A percentile compares a stretch with the other conserved stretches of the same genome.
Conservation (phyloP, 2,329 filamentous ascomycete species). For the Aureobasidium leucospermi region DNA sequence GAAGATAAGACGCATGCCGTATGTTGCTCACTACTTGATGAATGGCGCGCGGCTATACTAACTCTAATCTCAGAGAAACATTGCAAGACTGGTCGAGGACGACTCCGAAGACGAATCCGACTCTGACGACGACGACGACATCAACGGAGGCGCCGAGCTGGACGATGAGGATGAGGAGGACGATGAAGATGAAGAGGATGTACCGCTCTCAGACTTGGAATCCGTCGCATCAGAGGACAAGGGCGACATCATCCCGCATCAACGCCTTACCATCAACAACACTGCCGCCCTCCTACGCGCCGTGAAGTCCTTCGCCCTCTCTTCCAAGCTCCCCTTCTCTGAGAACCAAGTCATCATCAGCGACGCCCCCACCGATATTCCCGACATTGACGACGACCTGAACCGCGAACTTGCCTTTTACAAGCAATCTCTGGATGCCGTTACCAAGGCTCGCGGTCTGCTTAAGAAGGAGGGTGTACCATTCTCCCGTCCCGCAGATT, state of each 20-base stretch:
- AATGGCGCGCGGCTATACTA: not conserved
- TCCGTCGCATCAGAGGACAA: constrained; percentile 71
- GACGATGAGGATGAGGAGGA: constrained; percentile 40
- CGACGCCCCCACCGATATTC: constrained; percentile 60
- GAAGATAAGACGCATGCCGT: constrained; percentile 25
- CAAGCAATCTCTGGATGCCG: constrained; percentile 76
- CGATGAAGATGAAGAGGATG: constrained; percentile 73
- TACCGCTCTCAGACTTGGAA: constrained; percentile 81
- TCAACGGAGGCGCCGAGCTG: constrained; percentile 33
- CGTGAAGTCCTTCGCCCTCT: constrained; percentile 69
- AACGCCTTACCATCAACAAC: constrained; percentile 96
- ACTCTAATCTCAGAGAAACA: constrained; percentile 1
- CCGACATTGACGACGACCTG: constrained; percentile 84
- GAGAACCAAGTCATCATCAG: constrained; percentile 73
- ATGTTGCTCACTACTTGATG: not conserved
- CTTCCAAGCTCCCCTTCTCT: constrained; percentile 67
- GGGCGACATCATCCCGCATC: constrained; percentile 81
- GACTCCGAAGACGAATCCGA: constrained; percentile 27
- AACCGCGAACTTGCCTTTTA: constrained; percentile 91
- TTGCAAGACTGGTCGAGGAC: constrained; percentile 13
- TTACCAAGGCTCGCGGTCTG: constrained; percentile 61
- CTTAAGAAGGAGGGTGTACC: constrained; percentile 75
- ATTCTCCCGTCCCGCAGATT: constrained; percentile 86
- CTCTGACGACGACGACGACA: constrained; percentile 21
- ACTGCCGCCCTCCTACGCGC: constrained; percentile 74